Evolutionary conservation across 805 yeast genomes (phyloP).

Genomic region (Jamesozyma lodderae): DNA sequence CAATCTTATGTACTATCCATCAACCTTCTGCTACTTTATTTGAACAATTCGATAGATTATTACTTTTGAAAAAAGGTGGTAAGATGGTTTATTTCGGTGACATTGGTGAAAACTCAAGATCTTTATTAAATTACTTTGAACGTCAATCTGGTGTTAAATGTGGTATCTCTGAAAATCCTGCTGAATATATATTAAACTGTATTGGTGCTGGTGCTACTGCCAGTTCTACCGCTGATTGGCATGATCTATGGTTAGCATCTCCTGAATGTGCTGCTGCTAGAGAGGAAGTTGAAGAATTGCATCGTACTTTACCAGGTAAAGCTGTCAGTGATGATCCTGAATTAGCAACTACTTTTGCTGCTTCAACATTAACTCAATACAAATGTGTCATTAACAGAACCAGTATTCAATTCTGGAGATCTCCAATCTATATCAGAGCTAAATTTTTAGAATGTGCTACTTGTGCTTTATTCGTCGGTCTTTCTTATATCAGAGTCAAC

Average conservation of each 20-base stretch:
- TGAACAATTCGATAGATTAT: conserved; percentile 57
- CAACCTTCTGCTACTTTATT: conserved; percentile 68
- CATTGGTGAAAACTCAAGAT: conserved; percentile 53
- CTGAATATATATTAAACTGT: conserved; percentile 63
- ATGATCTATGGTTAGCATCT: conserved; percentile 49
- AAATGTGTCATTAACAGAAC: conserved; percentile 42
- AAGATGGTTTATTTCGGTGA: conserved; percentile 76
- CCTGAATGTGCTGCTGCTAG: conserved; percentile 44
- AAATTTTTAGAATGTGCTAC: conserved; percentile 44
- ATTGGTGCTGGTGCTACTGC: conserved; percentile 82
- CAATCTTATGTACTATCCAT: conserved; percentile 68
- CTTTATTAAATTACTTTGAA: conserved; percentile 60
- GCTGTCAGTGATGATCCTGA: conserved; percentile 30
- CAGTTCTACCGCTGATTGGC: conserved; percentile 48
- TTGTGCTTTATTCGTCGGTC: conserved; percentile 56
- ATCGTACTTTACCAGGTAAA: conserved; percentile 32
- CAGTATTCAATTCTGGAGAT: conserved; percentile 55
- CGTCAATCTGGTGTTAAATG: conserved; percentile 64
- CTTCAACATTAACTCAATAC: conserved; percentile 35
- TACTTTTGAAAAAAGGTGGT: conserved; percentile 68
- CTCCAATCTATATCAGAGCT: conserved; percentile 50
- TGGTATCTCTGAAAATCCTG: conserved; percentile 54
- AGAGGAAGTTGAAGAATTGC: conserved; percentile 47
- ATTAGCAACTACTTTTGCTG: conserved; percentile 40
- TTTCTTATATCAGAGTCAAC: conserved; percentile 53